Evolutionary conservation across 805 yeast species (phyloP), one percentile per base, ranked within the genome.

Genomic region (Kodamaea leandrae): DNA sequence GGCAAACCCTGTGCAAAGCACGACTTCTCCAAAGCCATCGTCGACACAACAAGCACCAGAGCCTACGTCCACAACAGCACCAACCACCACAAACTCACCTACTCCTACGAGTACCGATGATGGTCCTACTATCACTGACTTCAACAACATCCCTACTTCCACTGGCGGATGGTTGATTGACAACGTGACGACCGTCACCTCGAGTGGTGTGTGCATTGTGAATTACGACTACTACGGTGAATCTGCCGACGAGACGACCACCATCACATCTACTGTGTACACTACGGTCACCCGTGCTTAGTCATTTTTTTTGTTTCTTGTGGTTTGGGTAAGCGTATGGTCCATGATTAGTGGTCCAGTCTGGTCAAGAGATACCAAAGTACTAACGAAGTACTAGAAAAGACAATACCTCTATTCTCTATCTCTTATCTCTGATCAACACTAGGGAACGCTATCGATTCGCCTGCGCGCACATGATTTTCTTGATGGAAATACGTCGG

Each of bases 201-300:
- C 60, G 30, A 50, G 53, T 35, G 61, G 64, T 32, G 61, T 63
- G 35, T 61, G 72, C 55, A 38, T 56, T 42, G 66, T 68, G 38
- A 55, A 63, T 54, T 61, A 61, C 53, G 65, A 63, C 54, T 62
- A 66, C 60, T 61, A 63, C 55, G 37, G 26, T 25, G 21, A 13
- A 15, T 39, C 42, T 32, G 58, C 58, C 39, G 55, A 50, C 19
- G 63, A 55, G 38, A 39, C 37, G 14, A 47, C 43, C 17, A 66
- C 72, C 12, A 55, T 63, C 20, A 68, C 76, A 9, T 56, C 69
- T 15, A 61, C 72, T 4, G 49, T 67, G n/a, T 60, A 72, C 17
- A 48, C 60, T 4, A 62, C 75, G 3, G 58, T 69, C 27, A 62
- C 74, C 19, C 33, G 17, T 30, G 33, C 21, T 7, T 30, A 30